phyloP scores from a whole-genome alignment of 192 early-diverging fungal genomes.

The Podila clonocystis region DNA sequence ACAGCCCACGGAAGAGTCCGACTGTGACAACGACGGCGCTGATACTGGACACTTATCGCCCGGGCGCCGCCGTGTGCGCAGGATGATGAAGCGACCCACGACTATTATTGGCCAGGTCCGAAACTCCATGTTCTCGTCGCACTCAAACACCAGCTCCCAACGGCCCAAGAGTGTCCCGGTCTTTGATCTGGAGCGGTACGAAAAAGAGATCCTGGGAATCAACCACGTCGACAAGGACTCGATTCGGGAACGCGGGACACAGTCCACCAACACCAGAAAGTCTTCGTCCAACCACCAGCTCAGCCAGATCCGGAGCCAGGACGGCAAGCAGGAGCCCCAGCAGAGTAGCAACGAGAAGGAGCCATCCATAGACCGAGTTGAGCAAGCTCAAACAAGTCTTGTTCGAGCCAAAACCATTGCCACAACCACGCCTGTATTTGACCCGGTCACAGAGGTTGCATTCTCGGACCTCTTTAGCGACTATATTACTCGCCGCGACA shows the following conservation, averaged over 20 bases:
- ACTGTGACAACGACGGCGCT: too few relatives aligned
- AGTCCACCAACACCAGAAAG: background rate
- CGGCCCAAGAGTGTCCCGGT: slow-evolving; percentile 31
- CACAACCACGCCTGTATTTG: too few relatives aligned
- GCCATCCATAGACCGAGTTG: too few relatives aligned
- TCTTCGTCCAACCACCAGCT: too few relatives aligned
- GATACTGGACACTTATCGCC: background rate
- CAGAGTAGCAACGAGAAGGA: too few relatives aligned
- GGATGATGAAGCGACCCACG: slow-evolving; percentile 13
- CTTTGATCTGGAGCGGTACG: slow-evolving; percentile 37
- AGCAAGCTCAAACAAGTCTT: background rate
- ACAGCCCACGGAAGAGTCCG: too few relatives aligned
- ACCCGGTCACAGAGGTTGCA: too few relatives aligned
- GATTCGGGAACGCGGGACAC: background rate
- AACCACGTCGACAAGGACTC: background rate
- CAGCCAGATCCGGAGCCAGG: too few relatives aligned
- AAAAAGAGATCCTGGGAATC: slow-evolving; percentile 28
- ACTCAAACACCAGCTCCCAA: background rate
- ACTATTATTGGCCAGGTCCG: slow-evolving; percentile 36
- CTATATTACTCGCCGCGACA: too few relatives aligned
- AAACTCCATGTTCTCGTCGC: slow-evolving; percentile 3
- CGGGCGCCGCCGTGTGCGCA: background rate
- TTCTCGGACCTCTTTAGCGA: too few relatives aligned
- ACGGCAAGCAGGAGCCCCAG: too few relatives aligned
- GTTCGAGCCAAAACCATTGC: background rate